A percentile compares a stretch with the other conserved stretches of the same genome.
phyloP scores from a whole-genome alignment of 1,284 basidiomycete species.

The Ganoderma resinaceum region DNA sequence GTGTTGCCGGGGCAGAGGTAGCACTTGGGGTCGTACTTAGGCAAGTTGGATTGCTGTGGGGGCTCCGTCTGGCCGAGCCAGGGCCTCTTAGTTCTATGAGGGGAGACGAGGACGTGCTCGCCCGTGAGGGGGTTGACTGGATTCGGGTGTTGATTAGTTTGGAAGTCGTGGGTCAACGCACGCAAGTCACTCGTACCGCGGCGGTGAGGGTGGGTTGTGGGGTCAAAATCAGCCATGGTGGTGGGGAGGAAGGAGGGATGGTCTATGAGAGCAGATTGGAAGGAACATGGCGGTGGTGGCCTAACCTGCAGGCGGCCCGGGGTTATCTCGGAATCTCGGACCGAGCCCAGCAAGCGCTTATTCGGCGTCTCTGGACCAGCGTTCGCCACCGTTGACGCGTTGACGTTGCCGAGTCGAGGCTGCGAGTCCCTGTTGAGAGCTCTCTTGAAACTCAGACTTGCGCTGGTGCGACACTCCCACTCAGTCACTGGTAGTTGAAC shows the following conservation, averaged over 20 bases:
- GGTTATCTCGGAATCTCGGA: background rate
- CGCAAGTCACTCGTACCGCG: conserved; percentile 56
- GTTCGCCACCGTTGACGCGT: no score
- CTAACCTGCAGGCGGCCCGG: background rate
- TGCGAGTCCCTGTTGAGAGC: no score
- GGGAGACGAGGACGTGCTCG: conserved; percentile 85
- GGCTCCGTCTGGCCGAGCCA: conserved; percentile 88
- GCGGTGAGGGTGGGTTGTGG: conserved; percentile 73
- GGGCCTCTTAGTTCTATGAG: conserved; percentile 83
- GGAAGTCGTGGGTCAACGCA: conserved; percentile 7
- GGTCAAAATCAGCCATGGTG: conserved; percentile 64
- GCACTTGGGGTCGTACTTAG: conserved; percentile 80
- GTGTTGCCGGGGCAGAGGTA: conserved; percentile 92
- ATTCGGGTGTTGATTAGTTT: conserved; percentile 6
- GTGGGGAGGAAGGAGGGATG: conserved; percentile 13
- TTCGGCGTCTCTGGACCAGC: background rate
- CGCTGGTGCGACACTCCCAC: background rate
- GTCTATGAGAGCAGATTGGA: conserved; percentile 5
- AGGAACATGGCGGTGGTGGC: background rate
- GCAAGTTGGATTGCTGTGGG: conserved; percentile 59
- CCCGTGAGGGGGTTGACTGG: conserved; percentile 81
- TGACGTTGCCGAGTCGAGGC: no score
- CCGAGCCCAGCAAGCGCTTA: background rate
- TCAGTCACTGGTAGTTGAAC: background rate
- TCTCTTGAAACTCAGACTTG: no score